phyloP scores from a whole-genome alignment of 2,329 filamentous ascomycete genomes.

The Pseudodiploospora longispora region DNA sequence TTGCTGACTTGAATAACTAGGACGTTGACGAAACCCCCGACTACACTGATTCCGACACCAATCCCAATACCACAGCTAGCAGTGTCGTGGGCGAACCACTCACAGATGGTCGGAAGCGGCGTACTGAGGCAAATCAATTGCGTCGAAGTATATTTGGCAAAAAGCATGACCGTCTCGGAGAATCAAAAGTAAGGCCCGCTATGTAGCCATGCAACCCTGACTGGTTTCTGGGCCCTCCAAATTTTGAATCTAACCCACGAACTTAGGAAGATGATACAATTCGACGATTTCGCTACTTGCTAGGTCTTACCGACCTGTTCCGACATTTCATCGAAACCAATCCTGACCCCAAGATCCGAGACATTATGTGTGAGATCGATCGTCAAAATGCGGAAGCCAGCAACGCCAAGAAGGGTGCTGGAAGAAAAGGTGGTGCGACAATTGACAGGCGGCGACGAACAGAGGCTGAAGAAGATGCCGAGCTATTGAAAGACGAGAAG shows the following conservation, averaged over 20 bases:
- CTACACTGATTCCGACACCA: conserved; percentile 59
- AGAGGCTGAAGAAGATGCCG: conserved; percentile 95
- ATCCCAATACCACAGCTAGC: conserved; percentile 66
- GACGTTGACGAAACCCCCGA: conserved; percentile 59
- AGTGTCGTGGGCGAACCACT: conserved; percentile 71
- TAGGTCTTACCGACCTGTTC: conserved; percentile 93
- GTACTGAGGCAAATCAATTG: conserved; percentile 80
- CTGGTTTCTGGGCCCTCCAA: too few relatives aligned
- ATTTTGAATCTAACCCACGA: too few relatives aligned
- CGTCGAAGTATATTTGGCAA: conserved; percentile 89
- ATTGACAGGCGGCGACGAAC: conserved; percentile 76
- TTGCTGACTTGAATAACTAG: conserved; percentile 22
- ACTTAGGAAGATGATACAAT: conserved; percentile 92
- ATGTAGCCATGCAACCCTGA: not conserved
- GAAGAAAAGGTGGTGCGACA: conserved; percentile 76
- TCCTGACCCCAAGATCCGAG: conserved; percentile 86
- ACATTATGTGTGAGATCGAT: conserved; percentile 91
- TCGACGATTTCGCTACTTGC: conserved; percentile 84
- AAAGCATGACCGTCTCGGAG: conserved; percentile 86
- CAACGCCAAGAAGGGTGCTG: conserved; percentile 63
- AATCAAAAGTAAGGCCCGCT: conserved; percentile 65
- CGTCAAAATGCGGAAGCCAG: conserved; percentile 74
- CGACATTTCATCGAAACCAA: conserved; percentile 98
- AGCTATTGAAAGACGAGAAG: conserved; percentile 79
- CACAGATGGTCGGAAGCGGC: conserved; percentile 72